Base-by-base conservation (phyloP, 164 flowering plant genomes). In the Liriodendron chinense region DNA sequence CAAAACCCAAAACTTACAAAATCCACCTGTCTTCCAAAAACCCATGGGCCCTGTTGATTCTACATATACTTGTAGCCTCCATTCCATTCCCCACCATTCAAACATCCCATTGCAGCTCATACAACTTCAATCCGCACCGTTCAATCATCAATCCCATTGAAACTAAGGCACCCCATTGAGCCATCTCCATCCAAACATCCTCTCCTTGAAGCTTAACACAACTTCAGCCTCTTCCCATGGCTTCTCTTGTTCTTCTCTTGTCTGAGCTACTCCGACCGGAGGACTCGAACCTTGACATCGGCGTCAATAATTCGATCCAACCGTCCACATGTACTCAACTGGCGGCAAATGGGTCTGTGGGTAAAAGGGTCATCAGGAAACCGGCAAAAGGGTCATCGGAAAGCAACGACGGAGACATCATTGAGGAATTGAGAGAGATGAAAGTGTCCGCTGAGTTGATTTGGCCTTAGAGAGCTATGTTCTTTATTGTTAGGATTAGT, bases 191-290 rank as follows among this genome's bases (percentile, higher is more conserved):
- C 43, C 43, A 34, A 34, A 2, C 43, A 34, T 34, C 43, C 43
- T 34, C 43, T n/a, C 72, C 7, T 43, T 57, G 48, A 13, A 53
- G 1, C 26, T 49, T 16, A n/a, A 25, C n/a, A n/a, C n/a, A n/a
- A n/a, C n/a, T n/a, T n/a, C n/a, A n/a, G n/a, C n/a, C n/a, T n/a
- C n/a, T n/a, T n/a, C 21, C 47, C 43, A 77, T 77, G 79, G 79
- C 79, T 53, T 77, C 79, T 50, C 69, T 77, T 28, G 50, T 72
- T 64, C 79, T 77, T 53, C 74, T 77, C 57, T 53, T 77, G 34
- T 77, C 75, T 16, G 79, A 77, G 71, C 50, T 77, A 18, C 63
- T 77, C 65, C 73, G 70, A 24, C 75, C 74, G 5, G 75, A 77
- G 14, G 72, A 71, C 28, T 25, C 53, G 1, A 64, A 70, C 47